Evolutionary conservation across 1,284 basidiomycete species (phyloP), one percentile per base, ranked within the genome.

Genomic region (Malassezia japonica): DNA sequence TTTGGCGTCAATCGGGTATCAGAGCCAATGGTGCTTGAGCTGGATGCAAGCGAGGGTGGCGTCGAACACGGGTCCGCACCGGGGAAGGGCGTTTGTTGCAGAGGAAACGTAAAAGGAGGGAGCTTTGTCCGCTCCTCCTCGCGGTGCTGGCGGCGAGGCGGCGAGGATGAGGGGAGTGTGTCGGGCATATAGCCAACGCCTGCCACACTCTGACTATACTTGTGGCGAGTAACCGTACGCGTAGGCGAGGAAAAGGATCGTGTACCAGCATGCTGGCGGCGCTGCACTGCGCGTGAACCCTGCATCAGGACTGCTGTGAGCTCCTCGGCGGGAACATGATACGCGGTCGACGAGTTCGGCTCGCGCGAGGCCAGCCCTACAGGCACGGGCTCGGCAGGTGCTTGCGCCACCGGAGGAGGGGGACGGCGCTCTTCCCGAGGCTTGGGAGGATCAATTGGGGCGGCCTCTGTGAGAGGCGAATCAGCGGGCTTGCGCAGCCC

Each of bases 221-320:
- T 10, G 20, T 36, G 35, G 7, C 12, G 20, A 9, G 15, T 23
- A 29, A 10, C 5, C 27, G n/a, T 33, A 16, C 12, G 28, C 4
- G 16, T 10, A 12, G 40, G 28, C n/a, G 40, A 28, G n/a, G 40
- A 28, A 10, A 42, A 7, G 20, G 42, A 33, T 4, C 42, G 42
- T 15, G 18, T 44, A 21, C 31, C 16, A 6, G 42, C 23, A 15
- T 44, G 42, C 31, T 51, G 49, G 9, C 49, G 33, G 7, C 49
- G 49, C 24, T 34, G 27, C 10, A 46, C 49, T 6, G 43, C 49
- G 12, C 32, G 25, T 15, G 35, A 36, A 15, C 49, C 49, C 10
- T 51, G 33, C 21, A 24, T 18, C 6, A 51, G 18, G 3, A 50
- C 48, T n/a, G 48, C 34, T 2, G 31, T 23, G 16, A 50, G 39